These are phyloP conservation scores for Neohortaea acidophila DNA, from an alignment of 495 filamentous ascomycete species.

Conservation along the genomic window DNA sequence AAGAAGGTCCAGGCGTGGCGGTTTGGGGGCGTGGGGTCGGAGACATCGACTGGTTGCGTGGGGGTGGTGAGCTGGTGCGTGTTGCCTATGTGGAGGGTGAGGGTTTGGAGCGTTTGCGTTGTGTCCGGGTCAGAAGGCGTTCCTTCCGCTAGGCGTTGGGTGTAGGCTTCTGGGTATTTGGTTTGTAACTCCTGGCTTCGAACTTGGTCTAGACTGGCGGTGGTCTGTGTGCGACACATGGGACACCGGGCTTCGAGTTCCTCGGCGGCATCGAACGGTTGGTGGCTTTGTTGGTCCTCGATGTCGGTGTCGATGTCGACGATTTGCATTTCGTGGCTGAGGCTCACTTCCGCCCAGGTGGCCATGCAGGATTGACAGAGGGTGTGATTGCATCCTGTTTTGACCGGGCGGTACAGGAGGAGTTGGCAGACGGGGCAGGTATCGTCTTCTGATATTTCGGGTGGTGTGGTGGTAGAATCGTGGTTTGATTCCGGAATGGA, in stretches of 20 bases:
- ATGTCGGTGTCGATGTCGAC: conserved; percentile 16
- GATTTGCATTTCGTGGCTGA: conserved; percentile 4
- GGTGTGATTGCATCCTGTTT: conserved; percentile 17
- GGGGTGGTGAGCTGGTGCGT: conserved; percentile 13
- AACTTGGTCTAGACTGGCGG: conserved; percentile 7
- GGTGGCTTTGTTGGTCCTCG: conserved; percentile 13
- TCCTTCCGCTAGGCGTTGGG: conserved; percentile 16
- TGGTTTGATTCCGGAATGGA: too few species aligned
- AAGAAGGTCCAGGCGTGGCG: conserved; percentile 23
- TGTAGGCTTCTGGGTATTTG: conserved; percentile 14
- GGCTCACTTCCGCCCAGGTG: conserved; percentile 17
- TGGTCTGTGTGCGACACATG: conserved; percentile 20
- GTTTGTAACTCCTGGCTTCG: conserved; percentile 3
- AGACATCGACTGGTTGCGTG: too few species aligned
- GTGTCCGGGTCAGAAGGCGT: neutral
- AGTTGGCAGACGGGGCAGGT: conserved; percentile 21
- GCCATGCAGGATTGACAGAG: conserved; percentile 21
- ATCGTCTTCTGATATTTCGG: conserved; percentile 15
- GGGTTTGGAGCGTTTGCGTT: conserved; percentile 8
- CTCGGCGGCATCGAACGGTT: conserved; percentile 9
- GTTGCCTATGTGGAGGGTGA: conserved; percentile 22
- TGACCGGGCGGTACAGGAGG: conserved; percentile 19
- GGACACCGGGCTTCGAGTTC: conserved; percentile 19
- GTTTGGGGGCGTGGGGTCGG: conserved; percentile 6
- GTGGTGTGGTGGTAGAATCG: too few species aligned